These are phyloP conservation scores for Nephromyces sp. DNA, from an alignment of 169 alveolate species.

Conservation along the genomic window DNA sequence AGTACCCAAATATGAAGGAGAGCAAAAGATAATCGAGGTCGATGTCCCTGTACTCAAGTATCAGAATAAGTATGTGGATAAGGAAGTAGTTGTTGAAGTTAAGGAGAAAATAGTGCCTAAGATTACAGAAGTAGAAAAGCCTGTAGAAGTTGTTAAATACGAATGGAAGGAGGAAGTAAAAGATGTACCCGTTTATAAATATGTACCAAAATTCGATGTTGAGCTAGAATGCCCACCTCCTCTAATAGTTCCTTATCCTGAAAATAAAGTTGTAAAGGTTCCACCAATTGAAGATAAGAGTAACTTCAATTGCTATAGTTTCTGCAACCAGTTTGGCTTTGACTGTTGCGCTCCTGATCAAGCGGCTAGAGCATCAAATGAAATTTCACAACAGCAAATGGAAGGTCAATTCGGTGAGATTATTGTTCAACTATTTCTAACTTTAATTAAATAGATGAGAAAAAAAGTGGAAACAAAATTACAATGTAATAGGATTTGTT, in stretches of 20 bases:
- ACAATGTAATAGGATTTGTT: too few relatives aligned
- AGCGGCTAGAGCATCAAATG: too few relatives aligned
- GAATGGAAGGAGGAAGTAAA: conserved; percentile 68
- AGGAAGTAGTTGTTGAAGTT: conserved; percentile 69
- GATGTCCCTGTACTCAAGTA: conserved; percentile 68
- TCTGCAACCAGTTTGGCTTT: not conserved
- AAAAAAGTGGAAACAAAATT: too few relatives aligned
- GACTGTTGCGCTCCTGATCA: not conserved
- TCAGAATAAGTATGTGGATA: conserved; percentile 61
- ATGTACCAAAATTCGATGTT: conserved; percentile 69
- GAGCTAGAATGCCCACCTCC: conserved; percentile 75
- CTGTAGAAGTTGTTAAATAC: conserved; percentile 63
- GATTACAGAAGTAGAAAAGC: conserved; percentile 63
- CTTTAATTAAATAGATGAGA: too few relatives aligned
- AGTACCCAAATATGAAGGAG: conserved; percentile 69
- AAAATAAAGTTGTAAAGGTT: conserved; percentile 47
- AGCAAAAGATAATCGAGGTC: conserved; percentile 61
- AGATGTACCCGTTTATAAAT: conserved; percentile 69
- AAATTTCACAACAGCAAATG: too few relatives aligned
- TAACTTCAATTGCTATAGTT: conserved; percentile 15
- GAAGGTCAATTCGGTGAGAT: too few relatives aligned
- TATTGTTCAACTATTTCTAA: too few relatives aligned
- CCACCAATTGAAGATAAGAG: conserved; percentile 19
- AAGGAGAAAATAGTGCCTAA: conserved; percentile 66
- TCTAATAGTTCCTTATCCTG: conserved; percentile 65